Evolutionary conservation across 257 asterid species (phyloP).

Genomic region (Eucommia ulmoides): DNA sequence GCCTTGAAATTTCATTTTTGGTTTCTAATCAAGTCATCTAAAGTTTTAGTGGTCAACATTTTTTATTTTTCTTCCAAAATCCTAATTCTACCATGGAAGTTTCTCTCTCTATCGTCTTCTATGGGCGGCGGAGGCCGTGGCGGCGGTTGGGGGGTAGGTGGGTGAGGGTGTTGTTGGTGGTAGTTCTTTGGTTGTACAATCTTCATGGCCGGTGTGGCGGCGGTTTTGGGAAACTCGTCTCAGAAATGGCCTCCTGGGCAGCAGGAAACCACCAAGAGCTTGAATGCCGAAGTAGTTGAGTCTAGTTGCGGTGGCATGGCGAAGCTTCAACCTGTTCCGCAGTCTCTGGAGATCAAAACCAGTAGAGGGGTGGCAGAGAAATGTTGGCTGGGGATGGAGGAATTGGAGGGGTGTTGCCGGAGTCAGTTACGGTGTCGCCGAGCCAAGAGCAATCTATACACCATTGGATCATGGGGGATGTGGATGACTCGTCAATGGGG

Average conservation of each 20-base stretch:
- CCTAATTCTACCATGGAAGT: no score
- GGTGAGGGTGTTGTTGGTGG: no score
- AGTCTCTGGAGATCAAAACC: conserved; percentile 41
- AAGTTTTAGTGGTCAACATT: no score
- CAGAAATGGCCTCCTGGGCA: conserved; percentile 43
- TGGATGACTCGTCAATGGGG: conserved; percentile 68
- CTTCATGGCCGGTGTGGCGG: conserved; percentile 73
- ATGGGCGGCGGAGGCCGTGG: conserved; percentile 38
- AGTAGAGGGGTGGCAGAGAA: conserved; percentile 27
- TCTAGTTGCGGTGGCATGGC: conserved; percentile 12
- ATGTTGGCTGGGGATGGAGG: conserved; percentile 41
- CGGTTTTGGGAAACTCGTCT: conserved; percentile 56
- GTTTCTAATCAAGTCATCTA: no score
- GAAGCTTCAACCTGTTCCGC: conserved; percentile 36
- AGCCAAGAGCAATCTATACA: conserved; percentile 62
- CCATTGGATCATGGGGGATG: conserved; percentile 91
- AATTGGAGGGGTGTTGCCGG: conserved; percentile 86
- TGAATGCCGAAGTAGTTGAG: conserved; percentile 53
- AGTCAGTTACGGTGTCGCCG: conserved; percentile 50
- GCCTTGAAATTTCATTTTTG: no score
- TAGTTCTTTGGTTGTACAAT: no score
- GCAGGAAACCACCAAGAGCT: conserved; percentile 62
- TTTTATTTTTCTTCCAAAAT: no score
- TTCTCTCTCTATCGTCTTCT: conserved; percentile 90
- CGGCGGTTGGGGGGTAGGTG: conserved; percentile 47